Evolutionary conservation across 2,329 filamentous ascomycete species (phyloP), one percentile per base, ranked within the genome.

Genomic region (Zelopaecilomyces penicillatus): DNA sequence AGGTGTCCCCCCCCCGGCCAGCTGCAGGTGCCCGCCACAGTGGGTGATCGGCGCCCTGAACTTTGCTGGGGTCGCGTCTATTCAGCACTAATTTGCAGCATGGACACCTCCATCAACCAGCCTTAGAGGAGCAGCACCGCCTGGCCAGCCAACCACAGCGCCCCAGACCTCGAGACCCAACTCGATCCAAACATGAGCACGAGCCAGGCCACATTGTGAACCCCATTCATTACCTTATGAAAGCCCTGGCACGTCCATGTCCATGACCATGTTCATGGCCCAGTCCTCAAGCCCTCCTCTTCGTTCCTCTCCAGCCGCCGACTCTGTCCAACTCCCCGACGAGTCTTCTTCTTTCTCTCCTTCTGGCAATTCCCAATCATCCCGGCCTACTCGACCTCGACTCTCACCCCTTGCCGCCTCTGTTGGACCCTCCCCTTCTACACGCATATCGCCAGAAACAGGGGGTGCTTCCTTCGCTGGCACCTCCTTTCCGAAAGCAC

Each of bases 211-310:
- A 46, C 26, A 40, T 37, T 42, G 41, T 41, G 19, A 44, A 44
- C 45, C 45, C 45, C 41, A 19, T 39, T 19, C 19, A 19, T 19
- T 19, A 19, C 19, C 19, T 19, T 19, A 30, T 39, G 32, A 38
- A 41, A 12, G 41, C 37, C 45, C 44, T 19, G 19, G 19, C 19
- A 19, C 19, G 19, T 19, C 19, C 19, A 19, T 19, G 19, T 19
- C 19, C 45, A 37, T 42, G 36, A 44, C 40, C 42, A 46, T 45
- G 43, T 45, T 40, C 43, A 33, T 39, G 39, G 42, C 33, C 29
- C 39, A 5, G 19, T 42, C 43, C 10, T 34, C 43, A 42, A 45
- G 39, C 35, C 39, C 34, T 38, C 39, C 37, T 44, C 41, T 37
- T 19, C 45, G 45, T 32, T 34, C 41, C 29, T 47, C 45, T 42